Evolutionary conservation across 108 stramenopile species (phyloP).

Genomic region (Cyclotella sp.): DNA sequence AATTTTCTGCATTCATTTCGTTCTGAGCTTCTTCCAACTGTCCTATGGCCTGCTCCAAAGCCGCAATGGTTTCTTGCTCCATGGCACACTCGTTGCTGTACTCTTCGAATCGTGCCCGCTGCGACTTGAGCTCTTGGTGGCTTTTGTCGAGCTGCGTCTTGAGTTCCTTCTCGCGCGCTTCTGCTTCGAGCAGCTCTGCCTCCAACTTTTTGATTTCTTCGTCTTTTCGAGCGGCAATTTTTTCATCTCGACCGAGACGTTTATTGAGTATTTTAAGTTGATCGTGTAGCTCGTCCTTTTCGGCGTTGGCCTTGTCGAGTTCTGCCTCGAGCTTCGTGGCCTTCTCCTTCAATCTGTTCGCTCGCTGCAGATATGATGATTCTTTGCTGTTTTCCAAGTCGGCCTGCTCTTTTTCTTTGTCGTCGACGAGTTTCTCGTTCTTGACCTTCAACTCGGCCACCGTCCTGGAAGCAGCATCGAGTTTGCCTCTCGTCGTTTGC

Average conservation of each 20-base stretch:
- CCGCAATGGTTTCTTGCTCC: constrained; percentile 48
- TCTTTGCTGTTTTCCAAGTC: constrained; percentile 26
- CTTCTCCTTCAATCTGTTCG: constrained; percentile 32
- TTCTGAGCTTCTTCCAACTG: constrained; percentile 40
- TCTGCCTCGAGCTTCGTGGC: constrained; percentile 20
- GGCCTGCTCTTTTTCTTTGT: constrained; percentile 8
- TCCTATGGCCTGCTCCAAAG: constrained; percentile 39
- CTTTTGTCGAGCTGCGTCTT: constrained; percentile 24
- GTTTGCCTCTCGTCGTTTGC: constrained; percentile 3
- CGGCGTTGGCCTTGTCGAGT: constrained; percentile 16
- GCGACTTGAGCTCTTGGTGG: constrained; percentile 23
- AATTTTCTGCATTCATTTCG: constrained; percentile 28
- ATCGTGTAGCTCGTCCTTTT: constrained; percentile 32
- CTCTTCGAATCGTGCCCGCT: constrained; percentile 33
- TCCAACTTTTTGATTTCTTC: constrained; percentile 31
- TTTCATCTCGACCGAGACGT: constrained; percentile 24
- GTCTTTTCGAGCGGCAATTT: neutral
- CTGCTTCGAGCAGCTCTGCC: constrained; percentile 9
- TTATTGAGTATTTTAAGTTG: constrained; percentile 24
- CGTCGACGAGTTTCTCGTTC: constrained; percentile 11
- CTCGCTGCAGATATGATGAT: constrained; percentile 4
- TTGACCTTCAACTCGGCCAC: constrained; percentile 23
- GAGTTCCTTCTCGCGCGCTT: constrained; percentile 35
- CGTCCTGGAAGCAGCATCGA: constrained; percentile 14
- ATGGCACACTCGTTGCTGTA: constrained; percentile 30